Base-by-base conservation (phyloP, 345 rosid genomes). In the Eucalyptus cloeziana region DNA sequence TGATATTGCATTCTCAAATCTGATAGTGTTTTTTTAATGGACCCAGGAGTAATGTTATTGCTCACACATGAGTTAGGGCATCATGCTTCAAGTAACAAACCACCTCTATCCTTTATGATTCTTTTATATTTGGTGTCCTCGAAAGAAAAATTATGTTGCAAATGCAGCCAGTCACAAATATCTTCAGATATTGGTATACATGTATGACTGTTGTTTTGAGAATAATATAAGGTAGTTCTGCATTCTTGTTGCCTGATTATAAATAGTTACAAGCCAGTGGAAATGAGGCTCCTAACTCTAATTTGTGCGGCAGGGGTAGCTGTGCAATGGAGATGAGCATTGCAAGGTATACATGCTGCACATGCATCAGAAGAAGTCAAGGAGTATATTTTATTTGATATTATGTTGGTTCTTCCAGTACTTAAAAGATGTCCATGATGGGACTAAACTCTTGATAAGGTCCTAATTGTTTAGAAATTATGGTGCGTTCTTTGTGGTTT, bases 321-420 rank as follows among this genome's bases (percentile, higher is more conserved):
- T 44, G 67, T 50, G 88, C 49, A 30, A 93, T 94, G 96, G 94
- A 93, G 90, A 92, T 93, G 51, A 92, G 89, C 85, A 86, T 90
- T 33, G 52, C 90, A 62, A 92, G 93, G 96, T 92, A 91, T 88
- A 83, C 43, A 56, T 58, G 33, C 80, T 87, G 33, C 45, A 37
- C 83, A 37, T 37, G 83, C 83, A 37, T 37, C 27, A 10, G 45
- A 37, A 76, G 83, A 76, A 76, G 47, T 76, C 45, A 21, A 37
- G 45, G 83, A 76, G 83, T 76, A 76, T 37, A 76, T 76, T 37
- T 76, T 76, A 76, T 76, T 76, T 37, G 24, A 37, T 37, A 76
- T 76, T 76, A 76, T 76, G 45, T 76, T 5, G 83, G 83, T 76
- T 76, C 47, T 76, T 76, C 47, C 45, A 10, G 8, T 76, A 76